Evolutionary conservation across 768 basidiomycete species (phyloP).

Genomic region (Suillus decipiens): DNA sequence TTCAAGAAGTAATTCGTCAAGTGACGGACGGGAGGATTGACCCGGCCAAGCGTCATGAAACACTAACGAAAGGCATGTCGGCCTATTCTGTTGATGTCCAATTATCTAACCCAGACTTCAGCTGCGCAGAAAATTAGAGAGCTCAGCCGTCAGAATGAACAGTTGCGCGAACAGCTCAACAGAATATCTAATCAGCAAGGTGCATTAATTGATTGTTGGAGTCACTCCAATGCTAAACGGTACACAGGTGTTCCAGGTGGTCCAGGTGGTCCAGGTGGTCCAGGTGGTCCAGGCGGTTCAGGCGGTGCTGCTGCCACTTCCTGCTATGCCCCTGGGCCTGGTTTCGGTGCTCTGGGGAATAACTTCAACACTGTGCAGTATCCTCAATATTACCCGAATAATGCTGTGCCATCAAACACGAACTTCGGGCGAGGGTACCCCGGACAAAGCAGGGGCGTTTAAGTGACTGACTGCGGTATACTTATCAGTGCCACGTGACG

Average conservation of each 20-base stretch:
- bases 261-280: too few relatives aligned
- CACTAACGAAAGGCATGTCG: conserved; percentile 21
- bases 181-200: neutral
- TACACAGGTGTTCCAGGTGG: too few relatives aligned
- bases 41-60: conserved; percentile 20
- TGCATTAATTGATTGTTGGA: neutral
- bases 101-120: neutral
- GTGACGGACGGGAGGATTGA: conserved; percentile 15
- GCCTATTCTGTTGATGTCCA: neutral
- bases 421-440: neutral
- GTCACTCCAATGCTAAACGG: neutral
- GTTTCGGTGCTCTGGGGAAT: neutral
- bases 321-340: neutral
- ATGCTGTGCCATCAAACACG: neutral
- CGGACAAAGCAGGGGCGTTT: neutral
- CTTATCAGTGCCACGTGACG: neutral
- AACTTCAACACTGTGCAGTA: neutral
- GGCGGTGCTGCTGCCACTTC: too few relatives aligned
- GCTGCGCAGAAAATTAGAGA: conserved; percentile 2
- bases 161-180: neutral
- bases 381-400: neutral
- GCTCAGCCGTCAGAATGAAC: neutral
- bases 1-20: conserved; percentile 10
- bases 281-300: too few relatives aligned
- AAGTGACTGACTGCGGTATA: neutral